phyloP scores from a whole-genome alignment of 352 stramenopile species.

The Phytophthora citricola region DNA sequence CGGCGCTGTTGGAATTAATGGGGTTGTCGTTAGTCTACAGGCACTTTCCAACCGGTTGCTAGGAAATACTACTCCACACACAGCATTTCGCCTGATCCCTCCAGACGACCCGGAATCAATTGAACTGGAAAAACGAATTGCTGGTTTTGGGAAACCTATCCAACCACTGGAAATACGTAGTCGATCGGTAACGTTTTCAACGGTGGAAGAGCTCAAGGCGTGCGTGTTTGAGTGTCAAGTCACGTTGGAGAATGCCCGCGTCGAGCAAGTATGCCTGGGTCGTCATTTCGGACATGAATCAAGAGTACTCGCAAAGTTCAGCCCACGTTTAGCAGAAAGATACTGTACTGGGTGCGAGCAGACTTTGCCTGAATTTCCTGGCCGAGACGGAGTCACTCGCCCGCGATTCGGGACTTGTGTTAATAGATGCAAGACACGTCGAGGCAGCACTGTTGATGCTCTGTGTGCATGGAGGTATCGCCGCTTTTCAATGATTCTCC shows the following conservation, averaged over 20 bases:
- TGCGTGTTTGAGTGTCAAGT: slow-evolving; percentile 27
- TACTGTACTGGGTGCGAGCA: slow-evolving; percentile 56
- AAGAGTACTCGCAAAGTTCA: slow-evolving; percentile 37
- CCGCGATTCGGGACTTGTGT: slow-evolving; percentile 42
- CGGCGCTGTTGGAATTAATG: slow-evolving; percentile 42
- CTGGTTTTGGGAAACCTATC: background rate
- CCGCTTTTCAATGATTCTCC: slow-evolving; percentile 48
- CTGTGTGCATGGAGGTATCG: slow-evolving; percentile 54
- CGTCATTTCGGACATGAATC: slow-evolving; percentile 36
- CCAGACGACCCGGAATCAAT: slow-evolving; percentile 30
- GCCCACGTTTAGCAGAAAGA: slow-evolving; percentile 46
- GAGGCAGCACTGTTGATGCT: slow-evolving; percentile 21
- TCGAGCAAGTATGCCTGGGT: slow-evolving; percentile 54
- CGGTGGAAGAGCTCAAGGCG: slow-evolving; percentile 44
- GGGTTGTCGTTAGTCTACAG: slow-evolving; percentile 58
- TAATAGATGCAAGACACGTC: slow-evolving; percentile 42
- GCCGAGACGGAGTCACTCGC: slow-evolving; percentile 12
- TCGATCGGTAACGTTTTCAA: slow-evolving; percentile 24
- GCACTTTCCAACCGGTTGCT: slow-evolving; percentile 53
- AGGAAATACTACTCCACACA: slow-evolving; percentile 66
- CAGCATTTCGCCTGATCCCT: slow-evolving; percentile 47
- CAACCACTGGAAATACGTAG: background rate
- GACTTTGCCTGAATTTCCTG: slow-evolving; percentile 38
- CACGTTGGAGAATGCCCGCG: slow-evolving; percentile 46
- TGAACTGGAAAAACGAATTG: slow-evolving; percentile 31